Conservation (phyloP, 2,329 filamentous ascomycete genomes). For the Rutstroemia sp. region DNA sequence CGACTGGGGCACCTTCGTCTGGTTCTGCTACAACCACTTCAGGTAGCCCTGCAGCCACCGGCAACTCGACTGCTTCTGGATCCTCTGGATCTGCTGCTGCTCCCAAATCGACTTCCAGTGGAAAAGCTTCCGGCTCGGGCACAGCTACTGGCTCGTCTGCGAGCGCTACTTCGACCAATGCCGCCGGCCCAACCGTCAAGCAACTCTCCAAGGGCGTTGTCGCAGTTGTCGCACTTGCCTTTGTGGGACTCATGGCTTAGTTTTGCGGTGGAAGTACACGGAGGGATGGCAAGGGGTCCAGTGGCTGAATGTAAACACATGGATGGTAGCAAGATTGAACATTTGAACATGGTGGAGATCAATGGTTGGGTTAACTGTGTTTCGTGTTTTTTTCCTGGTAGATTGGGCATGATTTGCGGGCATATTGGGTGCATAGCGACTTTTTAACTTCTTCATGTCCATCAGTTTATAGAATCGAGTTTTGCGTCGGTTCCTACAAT, state of each 20-base stretch:
- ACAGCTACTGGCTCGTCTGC: not conserved
- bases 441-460: too few species aligned
- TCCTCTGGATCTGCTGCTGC: not conserved
- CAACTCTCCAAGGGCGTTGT: slow-evolving; percentile 8
- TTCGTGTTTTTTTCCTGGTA: too few species aligned
- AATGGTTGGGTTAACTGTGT: too few species aligned
- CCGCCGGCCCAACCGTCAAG: not conserved
- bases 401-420: too few species aligned
- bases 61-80: not conserved
- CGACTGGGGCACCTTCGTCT: not conserved
- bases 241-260: slow-evolving; percentile 1
- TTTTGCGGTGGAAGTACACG: too few species aligned
- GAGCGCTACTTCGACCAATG: not conserved
- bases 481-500: too few species aligned
- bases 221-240: slow-evolving; percentile 5
- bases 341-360: too few species aligned
- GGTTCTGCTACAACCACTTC: not conserved
- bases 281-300: too few species aligned
- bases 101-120: not conserved
- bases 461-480: too few species aligned
- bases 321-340: too few species aligned
- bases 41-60: not conserved
- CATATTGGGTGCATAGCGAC: too few species aligned
- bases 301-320: too few species aligned
- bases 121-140: not conserved